Evolutionary conservation across 23 red algal genomes (phyloP), one percentile per base, ranked within the genome.

Genomic region (Pyropia yezoensis): DNA sequence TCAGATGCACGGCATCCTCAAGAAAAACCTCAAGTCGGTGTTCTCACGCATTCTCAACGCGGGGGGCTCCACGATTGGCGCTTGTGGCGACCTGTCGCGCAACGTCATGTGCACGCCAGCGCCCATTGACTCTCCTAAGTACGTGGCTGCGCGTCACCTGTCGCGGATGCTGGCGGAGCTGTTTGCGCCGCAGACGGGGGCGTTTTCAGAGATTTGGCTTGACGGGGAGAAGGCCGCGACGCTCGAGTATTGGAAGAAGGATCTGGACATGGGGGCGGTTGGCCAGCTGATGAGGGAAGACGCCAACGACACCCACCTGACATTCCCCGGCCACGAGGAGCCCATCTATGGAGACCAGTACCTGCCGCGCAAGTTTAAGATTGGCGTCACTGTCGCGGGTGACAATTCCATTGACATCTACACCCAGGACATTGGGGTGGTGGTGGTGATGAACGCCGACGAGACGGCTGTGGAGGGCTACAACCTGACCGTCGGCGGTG

Each of bases 301-400:
- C 63, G 39, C 39, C 7, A 98, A 98, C 63, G 86, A 80, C 18
- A 77, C 62, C 17, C 86, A 86, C 25, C 68, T 90, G 49, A 77
- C 88, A 14, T 83, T 79, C 63, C 61, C 58, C 32, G 79, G 56
- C 52, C 50, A 76, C n/a, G 86, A 88, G 57, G 94, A 98, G 58
- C 94, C 94, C 8, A 98, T 98, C 22, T 98, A 98, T 63, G 86
- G 94, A 4, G 94, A 98, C 29, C 79, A 73, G 2, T 98, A 98
- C 64, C 63, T 98, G n/a, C 94, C 94, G 29, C 61, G 94, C 23
- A 98, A 98, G 79, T 98, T 98, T 52, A 98, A 98, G 76, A 91
- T 98, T 22, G 94, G 85, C 61, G 83, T 98, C 26, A 98, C 94
- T 27, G 94, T 98, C 18, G 86, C 94, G 20, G 94, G 94, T 26